These are phyloP conservation scores for Vicia sativa DNA, from an alignment of 306 rosid species.

Conservation along the genomic window DNA sequence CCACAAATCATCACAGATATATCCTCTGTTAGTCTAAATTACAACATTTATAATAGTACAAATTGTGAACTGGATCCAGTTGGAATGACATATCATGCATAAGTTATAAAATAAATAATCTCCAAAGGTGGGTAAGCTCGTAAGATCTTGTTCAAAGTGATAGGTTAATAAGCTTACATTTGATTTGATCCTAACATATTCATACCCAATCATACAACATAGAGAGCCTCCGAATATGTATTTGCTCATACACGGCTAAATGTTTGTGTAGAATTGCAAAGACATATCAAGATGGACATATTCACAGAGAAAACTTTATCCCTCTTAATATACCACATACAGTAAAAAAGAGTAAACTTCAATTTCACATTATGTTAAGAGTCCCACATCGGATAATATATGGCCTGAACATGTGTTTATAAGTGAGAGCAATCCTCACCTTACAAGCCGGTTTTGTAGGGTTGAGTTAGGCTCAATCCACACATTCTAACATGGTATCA, in stretches of 20 bases:
- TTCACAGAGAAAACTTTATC: conserved; percentile 16
- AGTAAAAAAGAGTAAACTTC: conserved; percentile 14
- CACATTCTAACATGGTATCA: too few relatives aligned
- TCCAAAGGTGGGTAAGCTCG: conserved; percentile 29
- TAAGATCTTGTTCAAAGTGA: conserved; percentile 25
- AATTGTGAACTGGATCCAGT: conserved; percentile 8
- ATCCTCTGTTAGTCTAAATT: conserved; percentile 25
- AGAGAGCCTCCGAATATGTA: conserved; percentile 23
- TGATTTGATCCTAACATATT: conserved; percentile 23
- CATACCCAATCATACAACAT: conserved; percentile 3
- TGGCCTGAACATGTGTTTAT: too few relatives aligned
- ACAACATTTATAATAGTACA: conserved; percentile 29
- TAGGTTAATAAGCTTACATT: conserved; percentile 12
- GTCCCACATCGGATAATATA: too few relatives aligned
- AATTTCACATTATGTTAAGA: too few relatives aligned
- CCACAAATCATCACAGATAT: conserved; percentile 16
- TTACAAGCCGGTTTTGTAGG: too few relatives aligned
- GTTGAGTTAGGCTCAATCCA: too few relatives aligned
- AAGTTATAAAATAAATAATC: conserved; percentile 19
- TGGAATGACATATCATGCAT: conserved; percentile 12
- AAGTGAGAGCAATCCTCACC: too few relatives aligned
- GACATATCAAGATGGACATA: neutral
- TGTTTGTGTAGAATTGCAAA: neutral
- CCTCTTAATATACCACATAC: conserved; percentile 14
- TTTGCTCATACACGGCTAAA: neutral